Conservation (phyloP, 352 stramenopile species). For the Phytophthora kernoviae region DNA sequence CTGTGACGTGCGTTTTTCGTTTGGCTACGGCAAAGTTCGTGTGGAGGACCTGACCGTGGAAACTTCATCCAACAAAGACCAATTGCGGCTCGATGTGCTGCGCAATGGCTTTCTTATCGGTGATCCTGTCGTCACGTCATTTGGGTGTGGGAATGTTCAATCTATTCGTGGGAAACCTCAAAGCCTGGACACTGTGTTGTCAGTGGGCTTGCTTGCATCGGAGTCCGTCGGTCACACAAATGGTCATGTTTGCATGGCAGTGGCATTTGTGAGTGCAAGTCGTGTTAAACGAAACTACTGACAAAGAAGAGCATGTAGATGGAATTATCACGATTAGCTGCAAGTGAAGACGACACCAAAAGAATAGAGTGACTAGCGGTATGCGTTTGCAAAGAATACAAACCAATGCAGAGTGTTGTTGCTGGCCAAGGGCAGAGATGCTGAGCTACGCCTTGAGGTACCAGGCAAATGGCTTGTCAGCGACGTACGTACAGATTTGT, state of each 20-base stretch:
- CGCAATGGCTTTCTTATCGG: constrained; percentile 37
- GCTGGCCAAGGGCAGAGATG: not conserved
- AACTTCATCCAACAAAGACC: constrained; percentile 39
- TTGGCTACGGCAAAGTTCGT: constrained; percentile 63
- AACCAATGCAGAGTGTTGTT: too few species aligned
- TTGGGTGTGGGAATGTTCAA: constrained; percentile 57
- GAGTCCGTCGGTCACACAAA: constrained; percentile 6
- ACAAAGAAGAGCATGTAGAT: constrained; percentile 2
- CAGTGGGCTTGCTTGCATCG: constrained; percentile 25
- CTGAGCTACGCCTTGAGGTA: constrained; percentile 37
- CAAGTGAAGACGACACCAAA: constrained; percentile 1
- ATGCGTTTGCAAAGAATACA: constrained; percentile 5
- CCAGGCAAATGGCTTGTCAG: constrained; percentile 71
- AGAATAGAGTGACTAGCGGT: constrained; percentile 3
- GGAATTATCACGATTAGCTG: not conserved
- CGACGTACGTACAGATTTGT: constrained; percentile 72
- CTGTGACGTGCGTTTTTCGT: constrained; percentile 66
- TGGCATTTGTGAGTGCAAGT: constrained; percentile 29
- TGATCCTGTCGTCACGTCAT: constrained; percentile 75
- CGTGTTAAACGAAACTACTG: constrained; percentile 34
- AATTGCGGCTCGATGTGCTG: constrained; percentile 30
- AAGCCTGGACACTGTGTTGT: constrained; percentile 13
- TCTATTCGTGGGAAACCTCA: constrained; percentile 32
- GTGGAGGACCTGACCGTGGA: constrained; percentile 53
- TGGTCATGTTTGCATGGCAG: constrained; percentile 2